Conservation (phyloP, 1,139 yeast genomes). For the Suhomyces maxii region DNA sequence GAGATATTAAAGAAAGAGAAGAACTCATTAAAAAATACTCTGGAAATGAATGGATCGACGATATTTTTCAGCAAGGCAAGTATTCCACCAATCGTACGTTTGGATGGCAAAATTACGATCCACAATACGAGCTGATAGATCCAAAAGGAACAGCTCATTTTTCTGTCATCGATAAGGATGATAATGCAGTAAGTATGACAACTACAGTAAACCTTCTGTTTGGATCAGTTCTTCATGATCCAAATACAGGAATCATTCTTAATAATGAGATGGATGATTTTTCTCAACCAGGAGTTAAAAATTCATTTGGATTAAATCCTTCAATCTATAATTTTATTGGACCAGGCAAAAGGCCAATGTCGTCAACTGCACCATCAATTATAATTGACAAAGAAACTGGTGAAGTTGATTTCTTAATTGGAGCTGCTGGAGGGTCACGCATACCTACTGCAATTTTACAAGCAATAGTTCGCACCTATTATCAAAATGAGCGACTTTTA, state of each 20-base stretch:
- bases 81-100: constrained; percentile 56
- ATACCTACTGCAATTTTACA: constrained; percentile 85
- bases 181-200: constrained; percentile 81
- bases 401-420: constrained; percentile 66
- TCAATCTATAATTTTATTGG: constrained; percentile 74
- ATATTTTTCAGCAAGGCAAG: constrained; percentile 44
- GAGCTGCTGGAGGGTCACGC: constrained; percentile 94
- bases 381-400: constrained; percentile 50
- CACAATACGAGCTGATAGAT: constrained; percentile 70
- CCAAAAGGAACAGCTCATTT: constrained; percentile 91
- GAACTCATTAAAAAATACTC: constrained; percentile 33
- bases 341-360: constrained; percentile 79
- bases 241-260: constrained; percentile 74
- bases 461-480: constrained; percentile 67
- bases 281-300: constrained; percentile 66
- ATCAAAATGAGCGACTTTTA: constrained; percentile 56
- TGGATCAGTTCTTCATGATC: constrained; percentile 82
- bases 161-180: constrained; percentile 67
- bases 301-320: constrained; percentile 80
- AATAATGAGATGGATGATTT: constrained; percentile 97
- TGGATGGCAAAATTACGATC: constrained; percentile 73
- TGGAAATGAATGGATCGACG: constrained; percentile 54
- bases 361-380: constrained; percentile 80
- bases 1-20: constrained; percentile 14
- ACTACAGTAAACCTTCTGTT: constrained; percentile 86